Evolutionary conservation across 495 filamentous ascomycete species (phyloP).

Genomic region (Delitschia confertaspora): DNA sequence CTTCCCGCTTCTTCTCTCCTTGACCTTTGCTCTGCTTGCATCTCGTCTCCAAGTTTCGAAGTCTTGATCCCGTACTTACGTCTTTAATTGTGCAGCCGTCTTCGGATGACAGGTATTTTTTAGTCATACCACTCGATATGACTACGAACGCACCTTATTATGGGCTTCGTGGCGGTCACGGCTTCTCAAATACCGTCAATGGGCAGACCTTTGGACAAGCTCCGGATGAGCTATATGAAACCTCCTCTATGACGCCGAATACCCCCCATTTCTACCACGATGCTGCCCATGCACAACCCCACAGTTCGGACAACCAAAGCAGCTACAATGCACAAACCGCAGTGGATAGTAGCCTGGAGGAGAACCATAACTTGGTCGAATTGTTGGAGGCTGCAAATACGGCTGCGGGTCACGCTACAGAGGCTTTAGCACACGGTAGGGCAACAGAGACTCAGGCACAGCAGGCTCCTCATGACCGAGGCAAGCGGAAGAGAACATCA

Average conservation of each 20-base stretch:
- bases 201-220: conserved; percentile 5
- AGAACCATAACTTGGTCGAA: conserved; percentile 41
- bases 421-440: conserved; percentile 41
- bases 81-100: not conserved
- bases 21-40: conserved; percentile 1
- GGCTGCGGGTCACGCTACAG: conserved; percentile 40
- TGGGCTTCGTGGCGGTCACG: conserved; percentile 22
- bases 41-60: conserved; percentile 1
- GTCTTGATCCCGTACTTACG: conserved; percentile 8
- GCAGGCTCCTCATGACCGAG: conserved; percentile 32
- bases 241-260: conserved; percentile 5
- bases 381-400: conserved; percentile 47
- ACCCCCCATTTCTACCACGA: conserved; percentile 11
- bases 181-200: conserved; percentile 15
- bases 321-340: not conserved
- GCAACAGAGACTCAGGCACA: conserved; percentile 34
- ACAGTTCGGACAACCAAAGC: conserved; percentile 4
- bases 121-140: not conserved
- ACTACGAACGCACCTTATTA: conserved; percentile 26
- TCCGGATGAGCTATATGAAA: conserved; percentile 15
- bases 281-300: conserved; percentile 2
- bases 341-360: conserved; percentile 13
- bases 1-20: not conserved
- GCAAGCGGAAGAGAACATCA: conserved; percentile 24
- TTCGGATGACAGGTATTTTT: not conserved